Conservation (phyloP, 495 filamentous ascomycete species). For the Penicilliopsis zonata region DNA sequence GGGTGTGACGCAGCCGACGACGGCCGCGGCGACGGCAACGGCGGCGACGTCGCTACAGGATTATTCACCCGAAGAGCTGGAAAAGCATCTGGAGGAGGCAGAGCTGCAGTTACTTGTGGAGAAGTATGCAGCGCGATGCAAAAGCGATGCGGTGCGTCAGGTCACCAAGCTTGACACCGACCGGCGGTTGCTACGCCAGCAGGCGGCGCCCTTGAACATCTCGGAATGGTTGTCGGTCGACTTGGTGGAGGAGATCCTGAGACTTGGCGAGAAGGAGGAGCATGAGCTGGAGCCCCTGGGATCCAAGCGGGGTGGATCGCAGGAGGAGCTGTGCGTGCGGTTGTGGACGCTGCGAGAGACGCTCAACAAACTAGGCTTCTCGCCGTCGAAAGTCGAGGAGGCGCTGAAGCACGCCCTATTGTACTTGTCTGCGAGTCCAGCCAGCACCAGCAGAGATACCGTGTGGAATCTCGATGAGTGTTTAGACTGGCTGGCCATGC, state of each 20-base stretch:
- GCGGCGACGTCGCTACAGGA: conserved; percentile 28
- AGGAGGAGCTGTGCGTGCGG: conserved; percentile 63
- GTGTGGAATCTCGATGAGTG: conserved; percentile 79
- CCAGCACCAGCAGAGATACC: conserved; percentile 42
- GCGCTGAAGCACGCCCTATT: conserved; percentile 53
- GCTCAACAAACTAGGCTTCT: conserved; percentile 55
- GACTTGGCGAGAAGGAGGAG: conserved; percentile 37
- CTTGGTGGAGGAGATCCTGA: conserved; percentile 62
- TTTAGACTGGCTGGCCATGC: conserved; percentile 75
- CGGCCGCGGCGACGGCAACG: conserved; percentile 10
- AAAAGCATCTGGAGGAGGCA: conserved; percentile 66
- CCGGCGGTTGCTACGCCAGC: conserved; percentile 58
- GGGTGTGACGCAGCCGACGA: conserved; percentile 8
- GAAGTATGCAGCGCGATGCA: conserved; percentile 59
- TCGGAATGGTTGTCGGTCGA: conserved; percentile 70
- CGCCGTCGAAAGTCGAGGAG: conserved; percentile 46
- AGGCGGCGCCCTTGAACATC: conserved; percentile 55
- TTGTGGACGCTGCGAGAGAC: conserved; percentile 72
- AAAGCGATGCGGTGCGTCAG: conserved; percentile 54
- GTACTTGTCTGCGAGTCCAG: conserved; percentile 39
- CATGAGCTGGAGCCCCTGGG: conserved; percentile 16
- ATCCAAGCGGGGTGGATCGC: conserved; percentile 25
- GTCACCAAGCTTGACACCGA: conserved; percentile 66
- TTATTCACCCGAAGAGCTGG: conserved; percentile 72
- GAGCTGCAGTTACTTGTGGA: conserved; percentile 77